A percentile compares a stretch with the other conserved stretches of the same genome.
Evolutionary conservation across 139 green algal species (phyloP).

Genomic region (Tetraselmis striata): DNA sequence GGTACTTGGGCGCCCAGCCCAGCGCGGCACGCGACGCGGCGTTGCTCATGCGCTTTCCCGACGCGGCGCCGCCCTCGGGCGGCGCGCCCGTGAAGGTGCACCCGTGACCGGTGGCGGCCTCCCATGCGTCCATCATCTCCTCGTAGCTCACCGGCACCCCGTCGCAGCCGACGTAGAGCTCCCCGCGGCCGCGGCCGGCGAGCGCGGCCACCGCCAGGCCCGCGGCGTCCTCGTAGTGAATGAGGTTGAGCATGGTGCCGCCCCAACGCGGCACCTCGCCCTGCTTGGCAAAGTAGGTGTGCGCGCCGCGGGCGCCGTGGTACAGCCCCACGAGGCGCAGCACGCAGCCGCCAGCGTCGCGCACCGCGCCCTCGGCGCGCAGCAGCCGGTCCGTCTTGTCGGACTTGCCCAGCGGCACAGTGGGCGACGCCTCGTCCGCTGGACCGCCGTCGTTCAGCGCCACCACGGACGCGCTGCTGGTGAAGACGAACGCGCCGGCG

Average conservation of each 20-base stretch:
- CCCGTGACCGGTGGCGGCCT: constrained; percentile 23
- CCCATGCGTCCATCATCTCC: constrained; percentile 66
- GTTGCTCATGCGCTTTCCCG: constrained; percentile 71
- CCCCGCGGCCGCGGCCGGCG: constrained; percentile 28
- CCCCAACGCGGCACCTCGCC: constrained; percentile 47
- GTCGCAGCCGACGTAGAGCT: constrained; percentile 68
- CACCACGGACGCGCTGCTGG: constrained; percentile 75
- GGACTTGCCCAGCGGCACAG: constrained; percentile 47
- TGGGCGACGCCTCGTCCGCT: constrained; percentile 54
- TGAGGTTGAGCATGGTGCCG: constrained; percentile 86
- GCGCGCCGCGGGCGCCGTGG: constrained; percentile 71
- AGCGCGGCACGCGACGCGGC: constrained; percentile 44
- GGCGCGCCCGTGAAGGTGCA: constrained; percentile 36
- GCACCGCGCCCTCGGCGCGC: constrained; percentile 58
- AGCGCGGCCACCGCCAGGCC: constrained; percentile 42
- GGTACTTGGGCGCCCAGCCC: constrained; percentile 69
- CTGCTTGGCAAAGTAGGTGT: constrained; percentile 87
- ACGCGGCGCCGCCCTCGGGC: background rate
- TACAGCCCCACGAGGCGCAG: constrained; percentile 92
- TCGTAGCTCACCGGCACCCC: constrained; percentile 64
- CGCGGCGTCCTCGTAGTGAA: constrained; percentile 98
- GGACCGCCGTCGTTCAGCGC: constrained; percentile 52
- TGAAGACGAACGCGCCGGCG: constrained; percentile 84
- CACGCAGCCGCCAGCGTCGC: constrained; percentile 69
- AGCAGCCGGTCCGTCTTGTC: constrained; percentile 71